phyloP scores from a whole-genome alignment of 2,329 filamentous ascomycete species.

The Golovinomyces cichoracearum region DNA sequence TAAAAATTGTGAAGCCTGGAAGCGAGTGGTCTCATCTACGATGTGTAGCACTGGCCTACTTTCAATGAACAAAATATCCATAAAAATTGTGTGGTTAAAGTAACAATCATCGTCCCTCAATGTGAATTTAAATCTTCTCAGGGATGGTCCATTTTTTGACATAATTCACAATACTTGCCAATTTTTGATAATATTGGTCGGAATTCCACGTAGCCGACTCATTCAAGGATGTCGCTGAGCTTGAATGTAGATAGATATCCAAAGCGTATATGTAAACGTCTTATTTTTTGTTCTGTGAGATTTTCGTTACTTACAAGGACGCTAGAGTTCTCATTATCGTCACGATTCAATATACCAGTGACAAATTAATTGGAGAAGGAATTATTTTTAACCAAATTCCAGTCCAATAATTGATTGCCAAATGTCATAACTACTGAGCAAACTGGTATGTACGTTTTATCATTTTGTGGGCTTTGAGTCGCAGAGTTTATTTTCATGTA shows the following conservation, averaged over 20 bases:
- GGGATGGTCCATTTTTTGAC: not conserved
- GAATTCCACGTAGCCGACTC: not conserved
- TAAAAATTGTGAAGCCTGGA: constrained; percentile 2
- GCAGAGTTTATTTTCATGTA: too few species aligned
- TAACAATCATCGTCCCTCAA: not conserved
- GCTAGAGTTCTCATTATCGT: not conserved
- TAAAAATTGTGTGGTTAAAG: constrained; percentile 1
- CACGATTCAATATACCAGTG: too few species aligned
- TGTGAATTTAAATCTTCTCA: not conserved
- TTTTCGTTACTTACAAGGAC: too few species aligned
- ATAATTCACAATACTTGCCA: not conserved
- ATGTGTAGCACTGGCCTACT: constrained; percentile 1
- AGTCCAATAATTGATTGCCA: too few species aligned
- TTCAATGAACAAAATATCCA: not conserved
- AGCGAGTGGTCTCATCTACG: constrained; percentile 2
- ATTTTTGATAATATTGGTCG: not conserved
- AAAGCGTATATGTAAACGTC: not conserved
- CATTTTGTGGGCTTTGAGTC: too few species aligned
- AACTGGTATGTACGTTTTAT: too few species aligned
- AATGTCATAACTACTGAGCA: too few species aligned
- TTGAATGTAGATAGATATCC: not conserved
- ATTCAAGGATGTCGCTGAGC: not conserved
- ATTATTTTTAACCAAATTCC: too few species aligned
- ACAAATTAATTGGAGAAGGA: too few species aligned
- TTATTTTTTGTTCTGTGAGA: not conserved